Base-by-base conservation (phyloP, 148 eudicot species). In the Suaeda aralocaspica region DNA sequence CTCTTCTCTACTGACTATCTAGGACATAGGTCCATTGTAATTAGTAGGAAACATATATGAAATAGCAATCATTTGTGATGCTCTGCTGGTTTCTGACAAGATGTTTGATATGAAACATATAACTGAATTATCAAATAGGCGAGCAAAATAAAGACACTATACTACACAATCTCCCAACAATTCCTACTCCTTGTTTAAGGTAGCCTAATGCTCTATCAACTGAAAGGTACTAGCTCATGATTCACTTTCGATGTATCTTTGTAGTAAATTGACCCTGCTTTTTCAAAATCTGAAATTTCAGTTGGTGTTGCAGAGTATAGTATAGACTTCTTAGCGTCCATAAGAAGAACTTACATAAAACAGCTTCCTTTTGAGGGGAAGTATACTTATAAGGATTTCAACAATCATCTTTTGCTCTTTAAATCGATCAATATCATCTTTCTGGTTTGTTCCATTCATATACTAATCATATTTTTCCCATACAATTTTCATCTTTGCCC, bases 341-440 rank as follows among this genome's bases (percentile, higher is more conserved):
- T 73, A 84, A 48, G 45, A 89, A 76, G 66, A 89, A 92, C 73
- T 77, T 88, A 61, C 92, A 87, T 12, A 91, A 29, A 63, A 84
- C 85, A 59, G 80, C 84, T 72, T 92, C 92, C 72, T 81, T 83
- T 50, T 87, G 75, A 61, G 88, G 77, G 92, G 96, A 56, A 92
- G 60, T 72, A 87, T 70, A 78, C 96, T 89, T 44, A 87, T 75
- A 28, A 89, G 74, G 87, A 78, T 80, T 77, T 92, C 92, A 56
- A 87, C 74, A 18, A 92, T 84, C n/a, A n/a, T n/a, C n/a, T n/a
- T n/a, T n/a, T 78, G 76, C 59, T 67, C 82, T 46, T 81, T 84
- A 51, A 68, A 80, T 36, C 77, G 67, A 33, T 69, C 72, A 21
- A 58, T 64, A 3, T 34, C 66, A 22, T 50, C 79, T 72, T 82